phyloP scores from a whole-genome alignment of 1,284 basidiomycete species.

The Ceratobasidium sp. region DNA sequence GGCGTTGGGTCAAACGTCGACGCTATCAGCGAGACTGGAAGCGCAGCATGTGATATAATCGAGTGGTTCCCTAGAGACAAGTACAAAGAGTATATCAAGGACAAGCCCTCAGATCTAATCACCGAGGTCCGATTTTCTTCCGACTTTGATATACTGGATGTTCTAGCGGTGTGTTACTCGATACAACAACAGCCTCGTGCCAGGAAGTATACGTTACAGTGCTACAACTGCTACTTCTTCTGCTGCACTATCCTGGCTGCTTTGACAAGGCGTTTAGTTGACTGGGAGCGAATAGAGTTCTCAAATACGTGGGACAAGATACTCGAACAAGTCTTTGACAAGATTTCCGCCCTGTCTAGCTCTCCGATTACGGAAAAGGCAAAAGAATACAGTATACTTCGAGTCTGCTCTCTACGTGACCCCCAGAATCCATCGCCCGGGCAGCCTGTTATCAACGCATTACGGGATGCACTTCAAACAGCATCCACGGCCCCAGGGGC shows the following conservation, averaged over 20 bases:
- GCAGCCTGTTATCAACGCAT: too few relatives aligned
- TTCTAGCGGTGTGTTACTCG: constrained; percentile 3
- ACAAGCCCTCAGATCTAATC: background rate
- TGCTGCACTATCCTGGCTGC: constrained; percentile 9
- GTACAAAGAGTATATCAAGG: too few relatives aligned
- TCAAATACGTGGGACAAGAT: too few relatives aligned
- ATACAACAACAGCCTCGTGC: background rate
- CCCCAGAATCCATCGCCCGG: too few relatives aligned
- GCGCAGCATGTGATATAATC: background rate
- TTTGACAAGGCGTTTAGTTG: background rate
- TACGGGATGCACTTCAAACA: too few relatives aligned
- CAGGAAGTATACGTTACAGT: background rate
- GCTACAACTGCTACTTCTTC: constrained; percentile 32
- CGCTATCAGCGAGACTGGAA: background rate
- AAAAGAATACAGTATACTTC: background rate
- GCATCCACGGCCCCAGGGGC: too few relatives aligned
- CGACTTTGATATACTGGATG: background rate
- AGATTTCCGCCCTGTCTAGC: background rate
- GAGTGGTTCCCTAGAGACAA: background rate
- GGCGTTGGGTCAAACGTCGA: constrained; percentile 1
- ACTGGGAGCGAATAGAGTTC: too few relatives aligned
- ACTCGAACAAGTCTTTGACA: background rate
- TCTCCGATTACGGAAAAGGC: background rate
- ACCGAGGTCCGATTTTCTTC: background rate
- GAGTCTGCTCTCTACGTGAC: background rate